Evolutionary conservation across 345 rosid species (phyloP), one percentile per base, ranked within the genome.

Genomic region (Luvunga scandens): DNA sequence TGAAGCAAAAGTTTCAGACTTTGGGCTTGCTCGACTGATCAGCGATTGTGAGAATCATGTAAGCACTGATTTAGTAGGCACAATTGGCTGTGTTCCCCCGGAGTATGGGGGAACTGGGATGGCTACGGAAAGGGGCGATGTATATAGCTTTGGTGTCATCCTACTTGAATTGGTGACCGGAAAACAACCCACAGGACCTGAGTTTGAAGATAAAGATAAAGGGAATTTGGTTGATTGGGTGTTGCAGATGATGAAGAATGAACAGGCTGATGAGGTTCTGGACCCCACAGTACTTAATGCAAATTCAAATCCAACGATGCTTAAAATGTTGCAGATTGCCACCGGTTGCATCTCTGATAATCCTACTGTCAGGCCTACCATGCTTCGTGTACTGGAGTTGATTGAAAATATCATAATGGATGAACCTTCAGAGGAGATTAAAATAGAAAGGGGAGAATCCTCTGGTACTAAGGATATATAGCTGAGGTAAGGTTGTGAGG

Each of bases 21-120:
- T 92, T n/a, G 98, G 99, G 67, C 78, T 96, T 34, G 98, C 97
- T 0, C 85, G 98, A 59, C 66, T 94, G 81, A 94, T 96, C 80
- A 94, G 98, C 75, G 95, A 97, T 0, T 94, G 91, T 50, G 98
- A 96, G 80, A 94, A 93, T 8, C 98, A 94, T 72, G 98, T 92
- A 9, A 96, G 93, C 60, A 96, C 98, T 0, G 91, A 92, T 27
- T 85, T 96, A 0, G 99, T 97, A 0, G 97, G 99, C n/a, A 92
- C 97, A 5, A 86, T 92, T 1, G 97, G 98, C 18, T 96, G 94
- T 80, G 88, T 96, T 39, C 97, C 98, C 2, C 97, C 98, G 0
- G 98, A 92, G 83, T 96, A 94, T 18, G 97, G 97, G 12, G 98
- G 91, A 86, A 86, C 94, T 12, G 90, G 91, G 7, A 81, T 94